Conservation (phyloP, 176 grass and related monocot species). For the Lolium rigidum region DNA sequence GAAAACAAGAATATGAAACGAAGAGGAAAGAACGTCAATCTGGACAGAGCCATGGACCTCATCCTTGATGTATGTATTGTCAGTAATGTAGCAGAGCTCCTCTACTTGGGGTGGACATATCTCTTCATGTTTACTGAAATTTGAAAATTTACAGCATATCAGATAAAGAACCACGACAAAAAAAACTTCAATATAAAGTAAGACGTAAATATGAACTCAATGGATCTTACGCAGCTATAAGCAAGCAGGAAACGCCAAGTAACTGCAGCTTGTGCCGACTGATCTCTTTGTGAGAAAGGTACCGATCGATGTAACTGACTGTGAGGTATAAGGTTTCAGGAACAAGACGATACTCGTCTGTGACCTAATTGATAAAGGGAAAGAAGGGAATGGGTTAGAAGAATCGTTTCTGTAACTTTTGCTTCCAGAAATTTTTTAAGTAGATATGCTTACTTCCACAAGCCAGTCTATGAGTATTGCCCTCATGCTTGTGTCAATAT, state of each 20-base stretch:
- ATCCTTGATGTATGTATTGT: constrained; percentile 82
- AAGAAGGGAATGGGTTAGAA: constrained; percentile 13
- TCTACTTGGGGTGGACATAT: constrained; percentile 89
- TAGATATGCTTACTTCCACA: constrained; percentile 69
- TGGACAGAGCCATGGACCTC: constrained; percentile 49
- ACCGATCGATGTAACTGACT: constrained; percentile 87
- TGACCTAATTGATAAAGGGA: constrained; percentile 55
- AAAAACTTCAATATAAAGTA: neutral
- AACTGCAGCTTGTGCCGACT: constrained; percentile 69
- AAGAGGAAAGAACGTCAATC: neutral
- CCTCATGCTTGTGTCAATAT: constrained; percentile 82
- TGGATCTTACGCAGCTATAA: constrained; percentile 90
- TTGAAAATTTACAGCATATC: constrained; percentile 36
- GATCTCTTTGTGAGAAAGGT: constrained; percentile 82
- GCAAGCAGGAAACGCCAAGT: constrained; percentile 87
- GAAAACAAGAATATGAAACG: constrained; percentile 10
- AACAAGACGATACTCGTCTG: constrained; percentile 84
- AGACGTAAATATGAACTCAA: neutral
- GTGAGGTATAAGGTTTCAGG: constrained; percentile 91
- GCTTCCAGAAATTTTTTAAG: constrained; percentile 8
- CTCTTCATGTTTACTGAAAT: constrained; percentile 91
- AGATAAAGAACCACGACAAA: neutral
- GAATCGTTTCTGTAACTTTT: neutral
- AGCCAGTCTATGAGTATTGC: constrained; percentile 91
- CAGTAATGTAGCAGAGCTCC: constrained; percentile 95